Base-by-base conservation (phyloP, 179 eudicot genomes). In the Camellia oleifera region DNA sequence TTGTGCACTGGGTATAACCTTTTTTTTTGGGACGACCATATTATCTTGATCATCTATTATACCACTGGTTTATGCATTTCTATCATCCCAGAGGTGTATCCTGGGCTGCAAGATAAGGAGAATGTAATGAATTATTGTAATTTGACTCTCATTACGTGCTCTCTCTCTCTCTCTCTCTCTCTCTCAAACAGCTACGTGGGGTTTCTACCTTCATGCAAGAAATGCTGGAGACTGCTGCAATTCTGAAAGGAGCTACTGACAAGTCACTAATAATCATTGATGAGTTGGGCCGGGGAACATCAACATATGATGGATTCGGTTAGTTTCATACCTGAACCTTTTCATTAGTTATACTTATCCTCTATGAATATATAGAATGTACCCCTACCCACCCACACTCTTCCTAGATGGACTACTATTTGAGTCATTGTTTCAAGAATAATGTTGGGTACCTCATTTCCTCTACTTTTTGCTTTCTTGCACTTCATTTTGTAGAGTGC, bases 121-220 rank as follows among this genome's bases (percentile, higher is more conserved):
- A 56, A 32, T 32, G 20, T 74, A 14, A 62, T 76, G 18, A 20
- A 45, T 13, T 63, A 2, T 5, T 18, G 1, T 40, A 7, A 42
- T 67, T 50, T 72, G 75, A 53, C 72, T 67, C 74, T 44, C 74
- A 74, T 69, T 32, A 32, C 40, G 40, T 45, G 23, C 53, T 32
- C 45, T 82, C 79, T 82, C 58, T 76, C 26, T 70, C 11, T 78
- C 69, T 18, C n/a, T 74, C 69, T 18, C n/a, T 74, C 40, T 74
- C 17, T 57, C 50, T 67, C 32, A 13, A 53, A 70, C 72, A 96
- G 99, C 83, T 96, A 84, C 95, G 97, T 77, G 99, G 99, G 83
- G 98, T 96, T 77, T 96, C 99, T 69, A 96, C 99, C 32, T 96
- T 96, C 81, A 96, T 96, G 99, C 99, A 96, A 94, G 99, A 96